Evolutionary conservation across 345 rosid species (phyloP), one percentile per base, ranked within the genome.

Genomic region (Citrus medica): DNA sequence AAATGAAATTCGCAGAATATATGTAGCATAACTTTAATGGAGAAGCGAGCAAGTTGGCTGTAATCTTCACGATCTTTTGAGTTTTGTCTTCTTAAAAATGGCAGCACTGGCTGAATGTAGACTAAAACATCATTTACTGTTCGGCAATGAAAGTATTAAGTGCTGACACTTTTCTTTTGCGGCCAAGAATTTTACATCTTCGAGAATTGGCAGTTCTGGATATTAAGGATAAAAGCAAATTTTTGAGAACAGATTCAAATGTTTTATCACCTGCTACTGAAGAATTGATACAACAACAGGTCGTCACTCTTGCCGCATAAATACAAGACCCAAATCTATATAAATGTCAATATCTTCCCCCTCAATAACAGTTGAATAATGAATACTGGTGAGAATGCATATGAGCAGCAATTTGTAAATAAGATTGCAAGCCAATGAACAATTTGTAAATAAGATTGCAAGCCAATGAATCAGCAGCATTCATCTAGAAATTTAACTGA

Each of bases 1-100:
- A 86, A 4, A 80, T 80, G 86, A 66, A 80, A 66, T 76, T 66
- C 59, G 78, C 80, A 66, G 79, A 79, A 37, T 7, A 62, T 69
- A 25, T 48, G 5, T 86, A 79, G 58, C 51, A 46, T 46, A 22
- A 16, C 71, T 17, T 71, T 9, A 72, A 63, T 59, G 61, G 40
- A 55, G 46, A 9, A 14, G 14, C 32, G 6, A 22, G 28, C 73
- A 33, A 25, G 78, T 27, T n/a, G 13, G 48, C 65, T 33, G 25
- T 30, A 35, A 38, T 74, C 77, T 74, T 40, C n/a, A 25, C 3
- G 4, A 37, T 25, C 56, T 42, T 42, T 42, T 42, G 48, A 42
- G 48, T 5, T 5, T 74, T 8, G 25, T 40, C 24, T 22, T 60
- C 17, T 30, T 28, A 30, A 19, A 22, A 22, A 33, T n/a, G 40